These are phyloP conservation scores for Pythium utonaiense DNA, from an alignment of 352 stramenopile genomes.

Conservation along the genomic window DNA sequence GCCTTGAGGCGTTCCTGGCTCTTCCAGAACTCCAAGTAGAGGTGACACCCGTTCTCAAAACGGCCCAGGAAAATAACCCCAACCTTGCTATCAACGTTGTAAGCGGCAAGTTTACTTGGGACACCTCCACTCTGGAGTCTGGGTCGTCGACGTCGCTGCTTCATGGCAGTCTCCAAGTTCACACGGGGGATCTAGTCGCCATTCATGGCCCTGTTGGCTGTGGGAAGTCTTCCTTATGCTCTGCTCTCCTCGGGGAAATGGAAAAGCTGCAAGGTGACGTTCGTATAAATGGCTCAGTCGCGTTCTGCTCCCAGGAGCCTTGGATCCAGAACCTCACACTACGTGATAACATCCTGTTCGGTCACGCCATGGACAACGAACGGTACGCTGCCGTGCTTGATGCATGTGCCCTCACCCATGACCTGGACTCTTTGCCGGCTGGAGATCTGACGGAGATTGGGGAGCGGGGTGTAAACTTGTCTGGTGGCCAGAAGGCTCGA, in stretches of 20 bases:
- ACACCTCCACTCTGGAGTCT: not conserved
- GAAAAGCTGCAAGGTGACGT: constrained; percentile 4
- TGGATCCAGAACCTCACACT: constrained; percentile 75
- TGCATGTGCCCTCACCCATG: constrained; percentile 40
- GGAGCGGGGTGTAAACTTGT: constrained; percentile 52
- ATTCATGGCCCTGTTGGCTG: constrained; percentile 87
- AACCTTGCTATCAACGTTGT: not conserved
- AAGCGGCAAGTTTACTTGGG: not conserved
- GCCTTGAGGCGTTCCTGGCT: not conserved
- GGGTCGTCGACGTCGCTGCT: not conserved
- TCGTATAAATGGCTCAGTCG: constrained; percentile 23
- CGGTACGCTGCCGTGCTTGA: constrained; percentile 44
- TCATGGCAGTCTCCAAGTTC: not conserved
- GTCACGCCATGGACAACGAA: constrained; percentile 31
- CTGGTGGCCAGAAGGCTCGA: constrained; percentile 47
- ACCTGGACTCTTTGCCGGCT: constrained; percentile 44
- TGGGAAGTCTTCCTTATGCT: constrained; percentile 92
- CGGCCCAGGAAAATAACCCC: not conserved
- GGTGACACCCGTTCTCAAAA: not conserved
- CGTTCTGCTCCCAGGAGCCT: constrained; percentile 45
- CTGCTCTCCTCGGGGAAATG: constrained; percentile 90
- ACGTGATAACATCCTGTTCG: constrained; percentile 89
- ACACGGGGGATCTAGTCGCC: constrained; percentile 70
- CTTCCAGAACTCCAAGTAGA: not conserved
- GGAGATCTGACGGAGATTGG: constrained; percentile 63